Evolutionary conservation across 2,329 filamentous ascomycete genomes (phyloP).

Genomic region (Aureobasidium sp.): DNA sequence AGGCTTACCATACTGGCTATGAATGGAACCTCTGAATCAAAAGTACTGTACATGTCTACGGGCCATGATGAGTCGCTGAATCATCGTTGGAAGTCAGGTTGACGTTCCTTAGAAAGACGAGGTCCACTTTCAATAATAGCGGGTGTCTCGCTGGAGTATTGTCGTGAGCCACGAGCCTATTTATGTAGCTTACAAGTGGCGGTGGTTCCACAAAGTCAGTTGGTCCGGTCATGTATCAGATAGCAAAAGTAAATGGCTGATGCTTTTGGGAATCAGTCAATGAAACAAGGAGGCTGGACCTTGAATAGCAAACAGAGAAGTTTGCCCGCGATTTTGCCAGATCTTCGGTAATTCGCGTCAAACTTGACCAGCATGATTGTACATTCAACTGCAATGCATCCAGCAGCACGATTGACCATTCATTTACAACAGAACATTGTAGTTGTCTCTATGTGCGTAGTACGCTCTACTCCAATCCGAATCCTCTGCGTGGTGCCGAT

Average conservation of each 20-base stretch:
- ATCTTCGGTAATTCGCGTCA: background rate
- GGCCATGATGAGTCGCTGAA: background rate
- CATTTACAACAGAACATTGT: background rate
- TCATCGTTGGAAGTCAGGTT: no score
- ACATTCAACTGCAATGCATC: no score
- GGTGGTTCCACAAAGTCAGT: background rate
- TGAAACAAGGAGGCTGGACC: background rate
- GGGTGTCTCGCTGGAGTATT: background rate
- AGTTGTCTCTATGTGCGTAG: no score
- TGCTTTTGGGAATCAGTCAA: no score
- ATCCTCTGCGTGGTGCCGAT: background rate
- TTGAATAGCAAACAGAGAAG: background rate
- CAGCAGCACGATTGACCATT: background rate
- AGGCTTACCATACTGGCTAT: no score
- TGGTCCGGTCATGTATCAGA: no score
- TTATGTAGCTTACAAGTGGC: no score
- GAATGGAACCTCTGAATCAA: no score
- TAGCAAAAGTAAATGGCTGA: background rate
- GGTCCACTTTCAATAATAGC: background rate
- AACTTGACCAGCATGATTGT: background rate
- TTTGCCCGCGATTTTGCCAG: slow-evolving; percentile 9
- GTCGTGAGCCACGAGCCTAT: background rate
- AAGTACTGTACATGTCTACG: background rate
- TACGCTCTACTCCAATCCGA: background rate
- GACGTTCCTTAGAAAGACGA: background rate